Base-by-base conservation (phyloP, 495 filamentous ascomycete species). In the Umbilicaria muhlenbergii region DNA sequence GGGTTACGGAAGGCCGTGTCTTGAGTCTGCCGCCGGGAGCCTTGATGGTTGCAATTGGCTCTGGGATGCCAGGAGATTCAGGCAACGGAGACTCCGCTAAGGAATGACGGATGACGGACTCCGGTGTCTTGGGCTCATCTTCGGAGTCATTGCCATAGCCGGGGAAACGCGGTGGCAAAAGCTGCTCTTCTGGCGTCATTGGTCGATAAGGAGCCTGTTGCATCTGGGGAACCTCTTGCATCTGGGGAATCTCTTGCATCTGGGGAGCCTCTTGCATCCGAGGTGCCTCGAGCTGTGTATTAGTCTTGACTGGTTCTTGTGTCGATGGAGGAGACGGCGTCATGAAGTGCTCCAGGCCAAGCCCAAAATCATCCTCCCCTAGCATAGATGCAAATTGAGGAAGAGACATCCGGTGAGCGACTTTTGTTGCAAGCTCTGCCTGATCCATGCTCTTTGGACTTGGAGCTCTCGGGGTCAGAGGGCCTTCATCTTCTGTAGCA, bases 51-150 rank as follows among this genome's bases (percentile, higher is more conserved):
- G 92, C 86, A 32, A 87, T 59, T 17, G 77, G 76, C 49, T 95
- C 88, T 3, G 89, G 86, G 34, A 98, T 73, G 12, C 64, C 58
- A 7, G 77, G 73, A 5, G 73, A 74, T 8, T 75, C 68, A 3
- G 64, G 57, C 8, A 64, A 44, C 15, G 67, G 60, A 19, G 67
- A 61, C 44, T 69, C 54, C 35, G 53, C 58, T 17, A 68, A 52
- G 15, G 84, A 75, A 50, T 84, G 84, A 44, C 86, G 82, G 49
- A 95, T 92, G 19, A 95, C 87, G n/a, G 91, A 95, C 24, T 91
- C 85, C 10, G 86, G 86, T 3, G 89, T 94, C 32, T 82, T 78
- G 2, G 83, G 81, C 41, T 83, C 78, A 36, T 74, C 66, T 31
- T 70, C 70, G 5, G 70, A 70, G 2, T 67, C 57, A 18, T 64